Percentiles rank a stretch among this genome's conserved stretches.
Conservation (phyloP, 495 filamentous ascomycete species). For the Neurospora tetraspora region DNA sequence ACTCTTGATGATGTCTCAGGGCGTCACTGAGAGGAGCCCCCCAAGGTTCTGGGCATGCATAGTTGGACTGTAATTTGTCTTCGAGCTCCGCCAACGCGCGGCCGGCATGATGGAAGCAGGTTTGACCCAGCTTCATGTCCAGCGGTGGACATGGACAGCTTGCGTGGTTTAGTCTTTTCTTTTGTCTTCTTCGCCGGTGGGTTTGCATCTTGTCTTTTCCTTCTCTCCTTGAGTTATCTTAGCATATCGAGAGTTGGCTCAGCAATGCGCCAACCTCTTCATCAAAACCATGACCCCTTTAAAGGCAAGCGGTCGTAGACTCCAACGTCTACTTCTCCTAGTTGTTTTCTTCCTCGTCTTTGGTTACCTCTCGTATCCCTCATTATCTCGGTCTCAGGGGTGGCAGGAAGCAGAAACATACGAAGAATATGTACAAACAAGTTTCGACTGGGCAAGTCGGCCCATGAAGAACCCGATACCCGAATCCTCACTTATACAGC, state of each 20-base stretch:
- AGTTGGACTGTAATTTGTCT: background rate
- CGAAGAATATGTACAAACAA: slow-evolving; percentile 19
- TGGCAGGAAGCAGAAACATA: background rate
- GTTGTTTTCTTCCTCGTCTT: slow-evolving; percentile 11
- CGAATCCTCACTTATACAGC: slow-evolving; percentile 15
- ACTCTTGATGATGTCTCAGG: background rate
- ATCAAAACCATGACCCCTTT: slow-evolving; percentile 16
- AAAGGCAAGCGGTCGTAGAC: slow-evolving; percentile 10
- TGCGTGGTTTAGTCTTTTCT: background rate
- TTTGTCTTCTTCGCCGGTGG: background rate
- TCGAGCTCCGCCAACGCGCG: background rate
- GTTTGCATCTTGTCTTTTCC: background rate
- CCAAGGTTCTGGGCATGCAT: background rate
- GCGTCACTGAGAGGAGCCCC: background rate
- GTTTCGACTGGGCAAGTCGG: slow-evolving; percentile 35
- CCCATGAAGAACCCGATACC: slow-evolving; percentile 22
- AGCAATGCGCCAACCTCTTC: slow-evolving; percentile 12
- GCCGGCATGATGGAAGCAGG: background rate
- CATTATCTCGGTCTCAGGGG: background rate
- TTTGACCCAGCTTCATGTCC: background rate
- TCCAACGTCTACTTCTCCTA: slow-evolving; percentile 15
- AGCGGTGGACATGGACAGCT: background rate
- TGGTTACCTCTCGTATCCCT: slow-evolving; percentile 7
- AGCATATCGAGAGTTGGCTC: background rate
- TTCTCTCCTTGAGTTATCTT: background rate